phyloP scores from a whole-genome alignment of 1,284 basidiomycete genomes.

The Amylostereum areolatum region DNA sequence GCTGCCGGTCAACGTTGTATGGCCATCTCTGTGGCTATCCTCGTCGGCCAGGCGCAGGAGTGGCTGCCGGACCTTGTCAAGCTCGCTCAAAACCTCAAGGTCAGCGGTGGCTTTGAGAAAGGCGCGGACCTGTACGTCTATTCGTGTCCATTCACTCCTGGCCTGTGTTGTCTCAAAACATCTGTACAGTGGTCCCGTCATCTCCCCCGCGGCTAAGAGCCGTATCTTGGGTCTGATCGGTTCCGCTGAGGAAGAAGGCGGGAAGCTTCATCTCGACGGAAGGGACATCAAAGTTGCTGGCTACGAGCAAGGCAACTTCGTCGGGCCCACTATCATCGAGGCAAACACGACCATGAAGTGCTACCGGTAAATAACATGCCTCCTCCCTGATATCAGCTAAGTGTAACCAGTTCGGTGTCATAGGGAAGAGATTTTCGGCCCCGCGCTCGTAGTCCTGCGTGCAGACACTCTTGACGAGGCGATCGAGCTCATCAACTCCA shows the following conservation, averaged over 20 bases:
- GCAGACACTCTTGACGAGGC: slow-evolving; percentile 91
- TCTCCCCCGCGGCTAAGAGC: slow-evolving; percentile 82
- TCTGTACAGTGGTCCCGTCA: slow-evolving; percentile 78
- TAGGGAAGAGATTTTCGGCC: slow-evolving; percentile 95
- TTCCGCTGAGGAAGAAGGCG: slow-evolving; percentile 83
- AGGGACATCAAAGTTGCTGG: slow-evolving; percentile 62
- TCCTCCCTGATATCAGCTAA: neutral
- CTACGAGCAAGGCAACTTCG: slow-evolving; percentile 91
- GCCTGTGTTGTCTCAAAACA: slow-evolving; percentile 6
- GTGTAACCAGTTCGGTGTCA: slow-evolving; percentile 3
- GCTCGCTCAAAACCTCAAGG: slow-evolving; percentile 76
- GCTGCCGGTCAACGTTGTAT: slow-evolving; percentile 97
- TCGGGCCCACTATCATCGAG: slow-evolving; percentile 91
- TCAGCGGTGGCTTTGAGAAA: slow-evolving; percentile 88
- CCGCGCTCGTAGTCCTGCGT: slow-evolving; percentile 77
- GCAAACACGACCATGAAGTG: slow-evolving; percentile 80
- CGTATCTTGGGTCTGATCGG: slow-evolving; percentile 76
- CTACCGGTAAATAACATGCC: slow-evolving; percentile 63
- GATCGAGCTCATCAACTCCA: slow-evolving; percentile 83
- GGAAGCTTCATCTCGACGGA: slow-evolving; percentile 86
- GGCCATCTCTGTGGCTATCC: slow-evolving; percentile 85
- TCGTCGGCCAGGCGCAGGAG: slow-evolving; percentile 78
- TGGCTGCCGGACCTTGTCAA: slow-evolving; percentile 90
- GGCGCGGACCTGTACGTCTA: slow-evolving; percentile 75
- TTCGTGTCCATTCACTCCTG: neutral